phyloP scores from a whole-genome alignment of 1,284 basidiomycete genomes.

The Erythrobasidium hasegawianum region DNA sequence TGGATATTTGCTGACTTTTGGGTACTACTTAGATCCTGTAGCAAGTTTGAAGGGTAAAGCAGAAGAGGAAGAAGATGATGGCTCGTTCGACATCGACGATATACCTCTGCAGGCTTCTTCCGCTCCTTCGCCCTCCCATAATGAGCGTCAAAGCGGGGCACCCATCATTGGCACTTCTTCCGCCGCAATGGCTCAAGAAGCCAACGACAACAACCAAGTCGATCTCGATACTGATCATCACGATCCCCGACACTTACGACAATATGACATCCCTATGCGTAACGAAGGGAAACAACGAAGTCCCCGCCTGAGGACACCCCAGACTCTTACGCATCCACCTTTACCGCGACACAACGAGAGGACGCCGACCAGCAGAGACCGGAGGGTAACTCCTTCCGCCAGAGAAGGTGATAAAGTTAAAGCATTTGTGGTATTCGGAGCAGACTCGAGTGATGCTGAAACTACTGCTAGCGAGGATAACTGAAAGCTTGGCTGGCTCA shows the following conservation, averaged over 20 bases:
- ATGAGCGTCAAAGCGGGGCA: constrained; percentile 7
- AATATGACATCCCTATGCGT: background rate
- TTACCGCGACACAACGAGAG: background rate
- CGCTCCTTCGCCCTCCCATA: background rate
- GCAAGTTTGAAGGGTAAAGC: constrained; percentile 56
- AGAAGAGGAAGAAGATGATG: constrained; percentile 56
- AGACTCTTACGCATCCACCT: background rate
- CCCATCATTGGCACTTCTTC: constrained; percentile 2
- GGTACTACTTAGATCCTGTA: constrained; percentile 48
- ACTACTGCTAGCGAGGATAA: constrained; percentile 22
- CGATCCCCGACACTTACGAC: background rate
- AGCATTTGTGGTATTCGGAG: constrained; percentile 32
- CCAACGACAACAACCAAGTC: background rate
- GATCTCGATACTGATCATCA: background rate
- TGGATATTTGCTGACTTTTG: no score
- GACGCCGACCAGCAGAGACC: background rate
- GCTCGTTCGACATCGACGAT: constrained; percentile 79
- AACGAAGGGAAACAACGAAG: background rate
- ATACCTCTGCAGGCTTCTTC: background rate
- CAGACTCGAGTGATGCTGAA: constrained; percentile 29
- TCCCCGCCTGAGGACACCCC: background rate
- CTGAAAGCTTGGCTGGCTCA: constrained; percentile 1
- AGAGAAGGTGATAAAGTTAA: constrained; percentile 9
- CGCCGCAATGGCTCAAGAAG: background rate
- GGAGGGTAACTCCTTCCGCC: no score